Evolutionary conservation across 768 basidiomycete genomes (phyloP).

Genomic region (Lentinula guzmanii): DNA sequence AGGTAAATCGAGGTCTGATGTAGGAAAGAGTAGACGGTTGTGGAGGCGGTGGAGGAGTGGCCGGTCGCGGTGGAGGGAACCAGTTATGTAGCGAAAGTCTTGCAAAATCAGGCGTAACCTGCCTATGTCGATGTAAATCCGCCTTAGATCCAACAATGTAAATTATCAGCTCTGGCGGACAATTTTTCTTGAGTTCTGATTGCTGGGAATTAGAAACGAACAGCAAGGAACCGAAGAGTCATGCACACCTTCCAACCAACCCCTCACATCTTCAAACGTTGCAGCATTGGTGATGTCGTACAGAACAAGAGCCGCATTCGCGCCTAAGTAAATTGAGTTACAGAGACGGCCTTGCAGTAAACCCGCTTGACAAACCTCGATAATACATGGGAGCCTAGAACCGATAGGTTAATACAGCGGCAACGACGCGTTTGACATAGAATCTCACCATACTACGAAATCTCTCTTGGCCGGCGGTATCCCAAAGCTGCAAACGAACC

Average conservation of each 20-base stretch:
- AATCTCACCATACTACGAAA: slow-evolving; percentile 73
- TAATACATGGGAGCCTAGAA: slow-evolving; percentile 92
- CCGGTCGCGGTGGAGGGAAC: slow-evolving; percentile 77
- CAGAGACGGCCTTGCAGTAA: slow-evolving; percentile 3
- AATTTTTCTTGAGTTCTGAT: slow-evolving; percentile 85
- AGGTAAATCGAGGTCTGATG: slow-evolving; percentile 74
- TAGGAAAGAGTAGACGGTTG: slow-evolving; percentile 64
- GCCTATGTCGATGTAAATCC: slow-evolving; percentile 64
- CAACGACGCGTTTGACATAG: slow-evolving; percentile 4
- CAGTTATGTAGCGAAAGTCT: slow-evolving; percentile 80
- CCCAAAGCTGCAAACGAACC: slow-evolving; percentile 86
- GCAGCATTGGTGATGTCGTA: slow-evolving; percentile 92
- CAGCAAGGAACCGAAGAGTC: slow-evolving; percentile 6
- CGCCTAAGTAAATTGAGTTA: slow-evolving; percentile 38
- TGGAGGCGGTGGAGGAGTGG: slow-evolving; percentile 59
- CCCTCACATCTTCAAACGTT: slow-evolving; percentile 85
- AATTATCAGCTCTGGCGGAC: slow-evolving; percentile 81
- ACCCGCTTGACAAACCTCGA: slow-evolving; percentile 42
- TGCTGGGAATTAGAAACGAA: slow-evolving; percentile 6
- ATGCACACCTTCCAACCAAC: slow-evolving; percentile 80
- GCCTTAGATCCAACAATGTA: slow-evolving; percentile 95
- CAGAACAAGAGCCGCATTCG: slow-evolving; percentile 88
- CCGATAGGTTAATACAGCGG: not conserved
- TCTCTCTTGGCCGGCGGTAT: slow-evolving; percentile 91
- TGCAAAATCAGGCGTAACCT: slow-evolving; percentile 77